Percentiles rank a stretch among this genome's conserved stretches.
Conservation (phyloP, 2,329 filamentous ascomycete species). For the Bipolaris bicolor region DNA sequence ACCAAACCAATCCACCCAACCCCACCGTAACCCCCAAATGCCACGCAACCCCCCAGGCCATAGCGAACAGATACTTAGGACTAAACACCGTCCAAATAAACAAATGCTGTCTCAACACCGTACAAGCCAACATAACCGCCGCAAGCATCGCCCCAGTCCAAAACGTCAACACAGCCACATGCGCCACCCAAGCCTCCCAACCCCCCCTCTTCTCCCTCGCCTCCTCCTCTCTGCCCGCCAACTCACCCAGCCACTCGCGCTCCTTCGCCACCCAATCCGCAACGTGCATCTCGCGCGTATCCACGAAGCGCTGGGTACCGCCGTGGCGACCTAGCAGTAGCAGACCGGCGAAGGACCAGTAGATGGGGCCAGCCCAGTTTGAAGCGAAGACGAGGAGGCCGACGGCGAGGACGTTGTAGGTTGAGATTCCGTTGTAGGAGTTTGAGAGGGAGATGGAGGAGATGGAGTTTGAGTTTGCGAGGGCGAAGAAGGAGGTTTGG, state of each 20-base stretch:
- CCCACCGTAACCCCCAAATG: slow-evolving; percentile 64
- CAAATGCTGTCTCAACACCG: slow-evolving; percentile 80
- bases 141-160: slow-evolving; percentile 70
- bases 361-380: slow-evolving; percentile 92
- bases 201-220: slow-evolving; percentile 14
- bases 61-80: slow-evolving; percentile 91
- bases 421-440: slow-evolving; percentile 88
- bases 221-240: slow-evolving; percentile 28
- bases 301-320: slow-evolving; percentile 22
- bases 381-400: slow-evolving; percentile 82
- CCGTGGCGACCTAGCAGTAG: slow-evolving; percentile 54
- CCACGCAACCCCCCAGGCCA: slow-evolving; percentile 85
- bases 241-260: slow-evolving; percentile 30
- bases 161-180: slow-evolving; percentile 70
- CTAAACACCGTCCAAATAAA: slow-evolving; percentile 99
- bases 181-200: slow-evolving; percentile 38
- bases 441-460: slow-evolving; percentile 93
- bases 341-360: slow-evolving; percentile 75
- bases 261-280: slow-evolving; percentile 42
- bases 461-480: slow-evolving; percentile 91
- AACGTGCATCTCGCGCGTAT: slow-evolving; percentile 24
- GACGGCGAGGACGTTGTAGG: slow-evolving; percentile 81
- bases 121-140: slow-evolving; percentile 89
- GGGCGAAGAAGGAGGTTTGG: slow-evolving; percentile 84
- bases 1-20: slow-evolving; percentile 45